Conservation (phyloP, 371 early-diverging fungal species). For the Syncephalastrum contaminatum region DNA sequence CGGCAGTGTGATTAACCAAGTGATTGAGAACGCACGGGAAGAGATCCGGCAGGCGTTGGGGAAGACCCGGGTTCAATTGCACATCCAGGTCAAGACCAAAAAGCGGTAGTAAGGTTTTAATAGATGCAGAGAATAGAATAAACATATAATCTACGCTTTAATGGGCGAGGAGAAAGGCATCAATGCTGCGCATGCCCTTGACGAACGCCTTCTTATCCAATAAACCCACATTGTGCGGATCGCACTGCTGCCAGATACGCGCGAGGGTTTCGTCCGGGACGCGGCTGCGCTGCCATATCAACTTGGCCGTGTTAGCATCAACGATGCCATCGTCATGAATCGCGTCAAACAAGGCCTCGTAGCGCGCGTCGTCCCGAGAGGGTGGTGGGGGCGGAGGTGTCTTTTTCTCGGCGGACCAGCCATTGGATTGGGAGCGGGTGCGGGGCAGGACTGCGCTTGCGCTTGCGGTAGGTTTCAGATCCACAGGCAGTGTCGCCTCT, state of each 20-base stretch:
- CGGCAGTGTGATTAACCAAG: slow-evolving; percentile 47
- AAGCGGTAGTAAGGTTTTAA: slow-evolving; percentile 11
- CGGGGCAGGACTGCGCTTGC: slow-evolving; percentile 3
- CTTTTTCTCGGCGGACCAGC: slow-evolving; percentile 12
- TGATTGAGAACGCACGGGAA: slow-evolving; percentile 43
- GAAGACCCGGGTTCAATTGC: slow-evolving; percentile 45
- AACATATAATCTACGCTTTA: slow-evolving; percentile 9
- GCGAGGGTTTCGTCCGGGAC: slow-evolving; percentile 33
- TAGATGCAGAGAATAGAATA: background rate
- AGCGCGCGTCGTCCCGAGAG: slow-evolving; percentile 31
- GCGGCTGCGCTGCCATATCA: slow-evolving; percentile 38
- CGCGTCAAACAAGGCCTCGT: slow-evolving; percentile 34
- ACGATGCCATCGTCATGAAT: slow-evolving; percentile 43
- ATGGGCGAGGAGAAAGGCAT: slow-evolving; percentile 14
- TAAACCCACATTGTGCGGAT: slow-evolving; percentile 35
- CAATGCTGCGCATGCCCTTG: slow-evolving; percentile 47
- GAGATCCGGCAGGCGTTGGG: slow-evolving; percentile 42
- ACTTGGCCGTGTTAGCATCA: slow-evolving; percentile 31
- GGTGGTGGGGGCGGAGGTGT: slow-evolving; percentile 42
- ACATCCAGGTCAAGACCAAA: slow-evolving; percentile 54
- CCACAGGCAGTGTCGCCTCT: background rate
- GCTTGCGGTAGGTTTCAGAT: slow-evolving; percentile 1
- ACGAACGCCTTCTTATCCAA: slow-evolving; percentile 42
- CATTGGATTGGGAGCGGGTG: slow-evolving; percentile 15
- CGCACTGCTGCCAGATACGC: slow-evolving; percentile 42